Conservation (phyloP, 176 grass and related monocot genomes). For the Cenchrus fungigraminus region DNA sequence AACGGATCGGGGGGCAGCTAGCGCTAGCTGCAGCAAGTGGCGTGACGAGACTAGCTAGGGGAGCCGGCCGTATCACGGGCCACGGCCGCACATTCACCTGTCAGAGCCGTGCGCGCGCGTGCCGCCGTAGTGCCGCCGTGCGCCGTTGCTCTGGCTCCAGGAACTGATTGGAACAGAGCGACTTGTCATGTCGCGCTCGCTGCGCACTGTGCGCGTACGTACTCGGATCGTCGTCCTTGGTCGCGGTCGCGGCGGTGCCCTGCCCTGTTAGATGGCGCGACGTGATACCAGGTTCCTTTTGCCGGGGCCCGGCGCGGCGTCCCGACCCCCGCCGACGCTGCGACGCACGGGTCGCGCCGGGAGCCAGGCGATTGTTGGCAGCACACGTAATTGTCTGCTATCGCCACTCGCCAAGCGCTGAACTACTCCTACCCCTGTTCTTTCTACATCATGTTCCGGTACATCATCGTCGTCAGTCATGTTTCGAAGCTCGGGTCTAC, state of each 20-base stretch:
- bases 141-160: too few relatives aligned
- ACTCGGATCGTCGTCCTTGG: background rate
- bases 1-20: background rate
- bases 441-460: background rate
- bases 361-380: background rate
- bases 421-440: background rate
- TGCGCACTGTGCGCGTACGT: background rate
- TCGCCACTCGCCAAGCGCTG: background rate
- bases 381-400: background rate
- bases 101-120: slow-evolving; percentile 22
- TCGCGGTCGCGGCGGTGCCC: background rate
- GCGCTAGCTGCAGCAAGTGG: slow-evolving; percentile 18
- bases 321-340: background rate
- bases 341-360: background rate
- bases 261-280: background rate
- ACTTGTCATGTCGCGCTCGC: background rate
- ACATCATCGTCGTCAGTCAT: too few relatives aligned
- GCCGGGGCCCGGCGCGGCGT: too few relatives aligned
- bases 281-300: background rate
- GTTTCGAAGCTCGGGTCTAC: background rate
- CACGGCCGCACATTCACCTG: slow-evolving; percentile 33
- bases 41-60: slow-evolving; percentile 8
- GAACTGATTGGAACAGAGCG: background rate
- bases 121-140: too few relatives aligned
- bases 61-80: background rate